Base-by-base conservation (phyloP, 139 green algal genomes). In the Volvox africanus region DNA sequence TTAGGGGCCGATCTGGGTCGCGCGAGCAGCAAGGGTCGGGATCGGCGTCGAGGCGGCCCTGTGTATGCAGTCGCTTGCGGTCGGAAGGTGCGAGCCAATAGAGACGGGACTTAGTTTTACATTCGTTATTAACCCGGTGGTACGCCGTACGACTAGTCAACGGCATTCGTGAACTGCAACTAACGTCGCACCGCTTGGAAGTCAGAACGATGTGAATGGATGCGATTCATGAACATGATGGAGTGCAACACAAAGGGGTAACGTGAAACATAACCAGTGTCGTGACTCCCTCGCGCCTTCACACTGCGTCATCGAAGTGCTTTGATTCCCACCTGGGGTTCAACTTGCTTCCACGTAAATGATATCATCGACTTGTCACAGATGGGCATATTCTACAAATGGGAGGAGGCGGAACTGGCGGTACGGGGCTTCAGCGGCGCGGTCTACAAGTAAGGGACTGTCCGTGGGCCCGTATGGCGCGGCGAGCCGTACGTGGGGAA, bases 361-460 rank as follows among this genome's bases (percentile, higher is more conserved):
- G 65, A 28, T 73, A 9, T 12, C 16, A 12, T 28, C 65, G 65
- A 24, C 32, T 24, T 61, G 13, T 24, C 1, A 67, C 80, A 73
- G 80, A 71, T 44, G 28, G 80, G 80, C 12, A 61, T 86, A 11
- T 86, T 75, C 44, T 9, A 21, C 50, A 86, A 24, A 0, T 86
- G 80, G 80, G 55, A 73, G 3, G 55, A 86, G 55, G 55, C 80
- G 14, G n/a, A 73, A 61, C 26, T 11, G 50, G 6, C 26, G 1
- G 80, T 86, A 17, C 22, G n/a, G 17, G 80, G 80, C 24, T 86
- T 86, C 80, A 86, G 55, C 80, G 80, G 80, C 30, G 80, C 80
- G 28, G 55, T 86, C 0, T 73, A 86, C 80, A 73, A 44, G 80
- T 86, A 73, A 73, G 65, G 21, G 65, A 73, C 21, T 73, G 65